Conservation (phyloP, 352 stramenopile species). For the Pythium sukuiense region DNA sequence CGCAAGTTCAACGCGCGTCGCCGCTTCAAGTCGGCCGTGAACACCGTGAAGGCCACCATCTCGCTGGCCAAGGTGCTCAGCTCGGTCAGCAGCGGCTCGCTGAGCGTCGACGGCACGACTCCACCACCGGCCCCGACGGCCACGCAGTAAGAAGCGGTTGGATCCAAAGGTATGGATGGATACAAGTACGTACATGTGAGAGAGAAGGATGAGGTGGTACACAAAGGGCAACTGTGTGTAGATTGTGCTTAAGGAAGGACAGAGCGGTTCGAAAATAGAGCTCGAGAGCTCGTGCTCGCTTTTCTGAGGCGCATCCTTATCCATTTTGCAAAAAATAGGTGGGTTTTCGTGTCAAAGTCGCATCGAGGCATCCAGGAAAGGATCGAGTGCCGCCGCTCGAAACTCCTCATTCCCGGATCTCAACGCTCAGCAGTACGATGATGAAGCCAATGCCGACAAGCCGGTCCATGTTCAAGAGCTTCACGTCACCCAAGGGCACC, state of each 20-base stretch:
- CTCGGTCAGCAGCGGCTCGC: constrained; percentile 21
- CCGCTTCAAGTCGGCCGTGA: constrained; percentile 93
- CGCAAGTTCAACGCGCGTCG: constrained; percentile 93
- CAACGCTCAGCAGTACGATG: constrained; percentile 13
- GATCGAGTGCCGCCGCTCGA: too few relatives aligned
- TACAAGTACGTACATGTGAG: neutral
- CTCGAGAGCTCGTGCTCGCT: constrained; percentile 6
- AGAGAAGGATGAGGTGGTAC: neutral
- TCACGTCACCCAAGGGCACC: constrained; percentile 15
- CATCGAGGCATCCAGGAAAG: too few relatives aligned
- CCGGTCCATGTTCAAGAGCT: constrained; percentile 24
- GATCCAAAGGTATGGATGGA: neutral
- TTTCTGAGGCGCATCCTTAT: constrained; percentile 3
- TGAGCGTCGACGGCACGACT: constrained; percentile 38
- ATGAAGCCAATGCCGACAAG: constrained; percentile 20
- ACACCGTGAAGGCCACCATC: constrained; percentile 85
- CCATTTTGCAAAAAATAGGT: neutral
- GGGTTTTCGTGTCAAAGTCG: neutral
- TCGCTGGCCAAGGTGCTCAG: constrained; percentile 74
- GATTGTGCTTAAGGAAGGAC: neutral
- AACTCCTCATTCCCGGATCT: neutral
- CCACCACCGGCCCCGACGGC: constrained; percentile 29
- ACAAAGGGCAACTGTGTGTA: neutral
- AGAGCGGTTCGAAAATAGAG: neutral
- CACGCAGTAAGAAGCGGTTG: constrained; percentile 10